Percentiles rank a stretch among this genome's conserved stretches.
Conservation (phyloP, 225 moss, liverwort and hornwort genomes). For the Pseudoscleropodium purum region DNA sequence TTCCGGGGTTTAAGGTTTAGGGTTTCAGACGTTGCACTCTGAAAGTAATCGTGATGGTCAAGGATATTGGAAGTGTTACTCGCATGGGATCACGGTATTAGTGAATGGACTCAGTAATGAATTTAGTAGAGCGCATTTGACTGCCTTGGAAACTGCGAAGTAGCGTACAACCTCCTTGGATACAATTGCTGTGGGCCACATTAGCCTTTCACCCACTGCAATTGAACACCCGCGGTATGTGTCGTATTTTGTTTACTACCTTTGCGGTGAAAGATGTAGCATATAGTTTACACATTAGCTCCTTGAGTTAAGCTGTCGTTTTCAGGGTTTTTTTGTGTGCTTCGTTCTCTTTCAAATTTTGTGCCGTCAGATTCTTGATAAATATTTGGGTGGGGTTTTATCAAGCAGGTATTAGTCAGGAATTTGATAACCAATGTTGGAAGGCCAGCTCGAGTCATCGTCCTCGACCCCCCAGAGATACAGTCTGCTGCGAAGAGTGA, state of each 20-base stretch:
- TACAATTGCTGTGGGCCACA: neutral
- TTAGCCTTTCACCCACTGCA: neutral
- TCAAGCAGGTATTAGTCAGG: constrained; percentile 42
- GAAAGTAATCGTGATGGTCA: neutral
- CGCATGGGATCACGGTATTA: neutral
- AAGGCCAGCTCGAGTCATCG: constrained; percentile 44
- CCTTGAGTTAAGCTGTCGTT: neutral
- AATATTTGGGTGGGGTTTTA: neutral
- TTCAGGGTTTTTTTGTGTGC: neutral
- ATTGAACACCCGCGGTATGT: neutral
- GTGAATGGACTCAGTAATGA: neutral
- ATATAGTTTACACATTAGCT: neutral
- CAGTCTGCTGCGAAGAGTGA: neutral
- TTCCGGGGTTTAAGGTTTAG: constrained; percentile 18
- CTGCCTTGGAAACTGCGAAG: neutral
- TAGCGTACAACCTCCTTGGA: neutral
- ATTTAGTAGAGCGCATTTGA: neutral
- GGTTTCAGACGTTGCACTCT: constrained; percentile 1
- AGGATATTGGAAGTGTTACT: neutral
- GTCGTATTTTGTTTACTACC: neutral
- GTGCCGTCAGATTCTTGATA: neutral
- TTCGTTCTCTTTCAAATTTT: neutral
- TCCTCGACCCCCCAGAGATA: constrained; percentile 37
- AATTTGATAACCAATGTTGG: constrained; percentile 43
- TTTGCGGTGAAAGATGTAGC: neutral